Percentiles rank a stretch among this genome's conserved stretches.
phyloP scores from a whole-genome alignment of 805 yeast species.

The Hanseniaspora vineae region DNA sequence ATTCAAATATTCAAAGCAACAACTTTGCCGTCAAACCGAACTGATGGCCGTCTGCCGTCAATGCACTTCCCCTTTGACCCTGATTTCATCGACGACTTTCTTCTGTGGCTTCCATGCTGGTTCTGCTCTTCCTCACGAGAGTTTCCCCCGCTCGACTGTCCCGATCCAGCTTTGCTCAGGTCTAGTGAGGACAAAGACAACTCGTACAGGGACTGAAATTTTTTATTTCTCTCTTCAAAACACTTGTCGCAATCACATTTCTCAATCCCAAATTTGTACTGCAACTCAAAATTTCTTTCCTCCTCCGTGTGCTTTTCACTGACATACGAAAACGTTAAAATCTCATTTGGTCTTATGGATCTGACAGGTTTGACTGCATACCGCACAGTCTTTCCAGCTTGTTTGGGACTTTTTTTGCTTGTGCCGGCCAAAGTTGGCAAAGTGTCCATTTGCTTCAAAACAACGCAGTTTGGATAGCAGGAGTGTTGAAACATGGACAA shows the following conservation, averaged over 20 bases:
- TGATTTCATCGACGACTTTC: background rate
- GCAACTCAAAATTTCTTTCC: background rate
- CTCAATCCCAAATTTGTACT: background rate
- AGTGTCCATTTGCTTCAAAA: background rate
- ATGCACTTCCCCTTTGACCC: background rate
- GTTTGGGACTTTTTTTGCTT: background rate
- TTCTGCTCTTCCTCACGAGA: background rate
- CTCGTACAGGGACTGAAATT: background rate
- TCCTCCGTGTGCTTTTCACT: background rate
- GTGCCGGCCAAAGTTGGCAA: background rate
- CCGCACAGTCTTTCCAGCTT: background rate
- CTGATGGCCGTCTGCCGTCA: conserved; percentile 44
- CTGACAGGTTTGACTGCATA: background rate
- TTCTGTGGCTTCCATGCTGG: background rate
- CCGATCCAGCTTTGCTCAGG: background rate
- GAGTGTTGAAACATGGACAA: background rate
- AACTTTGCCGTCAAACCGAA: conserved; percentile 52
- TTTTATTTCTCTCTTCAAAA: background rate
- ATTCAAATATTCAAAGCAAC: conserved; percentile 30
- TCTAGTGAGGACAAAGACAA: background rate
- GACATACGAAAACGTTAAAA: background rate
- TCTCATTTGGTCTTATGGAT: background rate
- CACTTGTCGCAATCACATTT: background rate
- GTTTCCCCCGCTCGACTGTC: background rate
- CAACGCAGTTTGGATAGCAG: background rate